Base-by-base conservation (phyloP, 805 yeast genomes). In the Suhomyces kilbournensis region DNA sequence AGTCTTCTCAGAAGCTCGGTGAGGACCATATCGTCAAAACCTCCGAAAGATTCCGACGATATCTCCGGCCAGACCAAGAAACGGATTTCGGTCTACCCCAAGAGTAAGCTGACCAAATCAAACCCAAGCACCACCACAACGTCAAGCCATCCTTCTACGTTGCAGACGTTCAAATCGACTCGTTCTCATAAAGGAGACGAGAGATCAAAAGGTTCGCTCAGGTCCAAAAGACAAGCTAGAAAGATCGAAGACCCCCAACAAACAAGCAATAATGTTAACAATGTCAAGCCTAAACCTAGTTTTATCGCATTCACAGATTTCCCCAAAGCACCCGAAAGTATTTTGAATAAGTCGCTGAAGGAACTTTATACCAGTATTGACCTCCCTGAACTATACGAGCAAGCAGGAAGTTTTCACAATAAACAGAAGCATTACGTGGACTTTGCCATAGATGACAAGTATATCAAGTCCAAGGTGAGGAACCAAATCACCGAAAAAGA, bases 261-360 rank as follows among this genome's bases (percentile, higher is more conserved):
- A 32, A 35, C 46, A 20, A 23, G 4, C 45, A 42, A 42, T 25
- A 23, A 3, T 14, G 19, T 12, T 12, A 20, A 8, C 17, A 12
- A 19, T 4, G 20, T 19, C 20, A 17, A 32, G 8, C 32, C 43
- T 25, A 50, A 32, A 20, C 26, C 44, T 25, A 32, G 60, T 28
- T 69, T 60, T 52, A 56, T 72, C 19, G 64, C 74, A 1, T 66
- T 69, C 28, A 57, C 60, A 49, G 58, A 67, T 46, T 71, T 72
- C 51, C 77, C 77, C 19, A 63, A 59, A 55, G 60, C 67, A 44
- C 65, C 74, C 35, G 55, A 59, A 28, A 44, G 49, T 25, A 47
- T 65, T 10, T 44, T 54, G 23, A 49, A 56, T 14, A 55, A 51
- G 52, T 51, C 64, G n/a, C 44, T 50, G 6, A 56, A 61, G 9